Conservation (phyloP, 768 basidiomycete genomes). For the Agrocybe praecox region DNA sequence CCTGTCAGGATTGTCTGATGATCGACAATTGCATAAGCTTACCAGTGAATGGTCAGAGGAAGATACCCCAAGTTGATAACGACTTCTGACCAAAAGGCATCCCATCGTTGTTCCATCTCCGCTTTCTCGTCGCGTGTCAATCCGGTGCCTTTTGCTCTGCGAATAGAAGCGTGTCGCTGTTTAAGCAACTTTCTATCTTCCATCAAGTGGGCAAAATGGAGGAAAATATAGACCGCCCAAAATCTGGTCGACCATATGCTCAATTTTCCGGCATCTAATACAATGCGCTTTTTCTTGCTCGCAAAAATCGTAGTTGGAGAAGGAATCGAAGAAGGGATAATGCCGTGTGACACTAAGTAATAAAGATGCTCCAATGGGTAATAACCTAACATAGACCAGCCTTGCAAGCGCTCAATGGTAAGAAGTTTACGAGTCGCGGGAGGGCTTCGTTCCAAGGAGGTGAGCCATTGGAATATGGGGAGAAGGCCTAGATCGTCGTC, state of each 20-base stretch:
- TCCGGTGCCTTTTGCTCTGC: conserved; percentile 57
- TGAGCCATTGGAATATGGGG: conserved; percentile 80
- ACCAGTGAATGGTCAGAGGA: conserved; percentile 90
- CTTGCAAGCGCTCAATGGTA: conserved; percentile 80
- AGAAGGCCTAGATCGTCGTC: conserved; percentile 55
- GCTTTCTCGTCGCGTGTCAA: conserved; percentile 51
- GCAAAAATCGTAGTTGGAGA: conserved; percentile 45
- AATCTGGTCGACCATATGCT: conserved; percentile 76
- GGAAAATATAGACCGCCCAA: conserved; percentile 78
- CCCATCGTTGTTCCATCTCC: conserved; percentile 62
- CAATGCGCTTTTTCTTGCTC: conserved; percentile 40
- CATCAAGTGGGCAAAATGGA: conserved; percentile 74
- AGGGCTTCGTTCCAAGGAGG: conserved; percentile 70
- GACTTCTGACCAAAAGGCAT: conserved; percentile 71
- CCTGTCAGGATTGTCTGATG: not conserved
- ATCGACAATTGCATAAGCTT: conserved; percentile 17
- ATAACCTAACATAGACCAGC: conserved; percentile 77
- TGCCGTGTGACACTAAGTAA: conserved; percentile 61
- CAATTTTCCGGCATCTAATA: conserved; percentile 48
- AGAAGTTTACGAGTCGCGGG: conserved; percentile 71
- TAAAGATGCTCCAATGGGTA: conserved; percentile 80
- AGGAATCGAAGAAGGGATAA: conserved; percentile 60
- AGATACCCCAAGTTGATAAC: conserved; percentile 74
- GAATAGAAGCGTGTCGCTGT: conserved; percentile 54
- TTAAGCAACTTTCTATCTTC: conserved; percentile 68